Conservation (phyloP, 2,329 filamentous ascomycete genomes). For the Stylonectria norvegica region DNA sequence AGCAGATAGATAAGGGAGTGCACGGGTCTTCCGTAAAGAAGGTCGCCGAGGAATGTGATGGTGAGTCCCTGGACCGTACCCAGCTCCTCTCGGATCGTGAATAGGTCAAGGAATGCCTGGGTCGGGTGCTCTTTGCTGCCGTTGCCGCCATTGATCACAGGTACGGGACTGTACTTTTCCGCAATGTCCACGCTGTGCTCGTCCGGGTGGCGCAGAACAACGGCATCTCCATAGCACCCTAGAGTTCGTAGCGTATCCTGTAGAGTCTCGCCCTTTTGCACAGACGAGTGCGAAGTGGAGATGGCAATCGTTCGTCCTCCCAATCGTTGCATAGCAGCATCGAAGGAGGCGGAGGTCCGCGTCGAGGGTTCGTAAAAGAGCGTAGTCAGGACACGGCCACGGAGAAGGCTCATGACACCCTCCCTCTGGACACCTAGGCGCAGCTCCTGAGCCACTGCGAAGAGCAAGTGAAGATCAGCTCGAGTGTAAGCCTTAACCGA, state of each 20-base stretch:
- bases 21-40: slow-evolving; percentile 88
- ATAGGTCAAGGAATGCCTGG: slow-evolving; percentile 94
- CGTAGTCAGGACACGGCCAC: slow-evolving; percentile 80
- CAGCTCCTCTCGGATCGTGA: slow-evolving; percentile 96
- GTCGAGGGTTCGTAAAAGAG: slow-evolving; percentile 99
- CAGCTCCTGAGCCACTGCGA: slow-evolving; percentile 98
- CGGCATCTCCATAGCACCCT: slow-evolving; percentile 88
- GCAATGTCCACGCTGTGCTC: slow-evolving; percentile 77
- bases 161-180: slow-evolving; percentile 81
- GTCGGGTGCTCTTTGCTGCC: slow-evolving; percentile 95
- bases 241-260: slow-evolving; percentile 93
- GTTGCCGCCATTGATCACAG: slow-evolving; percentile 96
- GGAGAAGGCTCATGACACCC: slow-evolving; percentile 82
- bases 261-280: slow-evolving; percentile 89
- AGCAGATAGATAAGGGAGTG: slow-evolving; percentile 94
- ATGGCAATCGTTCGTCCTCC: slow-evolving; percentile 83
- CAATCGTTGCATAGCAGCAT: slow-evolving; percentile 96
- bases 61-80: slow-evolving; percentile 93
- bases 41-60: slow-evolving; percentile 92
- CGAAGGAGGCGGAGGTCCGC: slow-evolving; percentile 90
- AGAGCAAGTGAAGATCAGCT: slow-evolving; percentile 84
- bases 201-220: slow-evolving; percentile 91
- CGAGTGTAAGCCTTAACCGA: slow-evolving; percentile 89
- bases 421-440: slow-evolving; percentile 89
- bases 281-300: slow-evolving; percentile 79